phyloP scores from a whole-genome alignment of 2,329 filamentous ascomycete species.

The Aspergillus sp. region DNA sequence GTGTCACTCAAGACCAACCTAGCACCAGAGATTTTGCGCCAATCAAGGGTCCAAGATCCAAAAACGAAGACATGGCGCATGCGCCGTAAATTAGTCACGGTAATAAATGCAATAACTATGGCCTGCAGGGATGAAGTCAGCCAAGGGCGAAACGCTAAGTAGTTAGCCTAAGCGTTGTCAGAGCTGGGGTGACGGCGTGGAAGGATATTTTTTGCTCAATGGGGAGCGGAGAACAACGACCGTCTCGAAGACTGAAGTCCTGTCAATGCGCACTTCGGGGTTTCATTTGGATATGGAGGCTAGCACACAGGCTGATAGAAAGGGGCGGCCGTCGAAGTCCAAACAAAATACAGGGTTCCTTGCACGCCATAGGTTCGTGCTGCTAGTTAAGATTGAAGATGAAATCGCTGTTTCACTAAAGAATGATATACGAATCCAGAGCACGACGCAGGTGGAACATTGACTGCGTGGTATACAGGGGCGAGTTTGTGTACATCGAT shows the following conservation, averaged over 20 bases:
- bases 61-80: not conserved
- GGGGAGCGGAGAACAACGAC: slow-evolving; percentile 3
- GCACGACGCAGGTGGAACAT: not conserved
- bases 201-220: not conserved
- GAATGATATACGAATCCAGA: not conserved
- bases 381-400: not conserved
- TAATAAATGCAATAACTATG: not conserved
- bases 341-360: slow-evolving; percentile 1
- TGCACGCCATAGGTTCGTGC: not conserved
- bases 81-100: not conserved
- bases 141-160: not conserved
- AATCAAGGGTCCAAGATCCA: not conserved
- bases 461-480: not conserved
- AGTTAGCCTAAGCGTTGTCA: not conserved
- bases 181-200: not conserved
- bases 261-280: slow-evolving; percentile 3
- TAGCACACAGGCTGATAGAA: not conserved
- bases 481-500: not conserved
- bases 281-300: slow-evolving; percentile 1
- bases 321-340: not conserved
- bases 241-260: not conserved
- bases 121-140: slow-evolving; percentile 7
- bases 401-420: not conserved
- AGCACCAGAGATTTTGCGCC: not conserved
- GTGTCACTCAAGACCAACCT: not conserved